phyloP scores from a whole-genome alignment of 345 rosid species.

The Psidium friedrichsthalianum region DNA sequence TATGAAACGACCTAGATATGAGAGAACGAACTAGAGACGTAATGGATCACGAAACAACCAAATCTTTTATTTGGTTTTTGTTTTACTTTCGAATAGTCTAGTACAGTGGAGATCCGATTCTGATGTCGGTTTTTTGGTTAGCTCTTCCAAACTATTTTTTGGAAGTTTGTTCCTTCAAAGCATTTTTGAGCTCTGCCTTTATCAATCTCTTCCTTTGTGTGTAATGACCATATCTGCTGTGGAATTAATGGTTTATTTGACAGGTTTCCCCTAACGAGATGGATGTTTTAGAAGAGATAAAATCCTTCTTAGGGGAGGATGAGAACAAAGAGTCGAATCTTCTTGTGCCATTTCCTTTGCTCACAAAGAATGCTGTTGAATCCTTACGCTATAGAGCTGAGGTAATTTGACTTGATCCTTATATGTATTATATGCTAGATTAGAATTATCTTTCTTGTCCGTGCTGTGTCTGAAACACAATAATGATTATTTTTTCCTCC shows the following conservation, averaged over 20 bases:
- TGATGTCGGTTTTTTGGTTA: not conserved
- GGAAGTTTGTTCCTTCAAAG: not conserved
- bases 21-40: not conserved
- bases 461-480: not conserved
- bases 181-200: not conserved
- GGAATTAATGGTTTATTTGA: not conserved
- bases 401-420: slow-evolving; percentile 22
- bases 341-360: slow-evolving; percentile 54
- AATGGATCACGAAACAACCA: not conserved
- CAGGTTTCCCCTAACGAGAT: slow-evolving; percentile 81
- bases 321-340: slow-evolving; percentile 30
- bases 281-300: slow-evolving; percentile 68
- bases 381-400: slow-evolving; percentile 85
- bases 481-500: not conserved
- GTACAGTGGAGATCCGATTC: not conserved
- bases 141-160: not conserved
- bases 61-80: not conserved
- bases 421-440: not conserved
- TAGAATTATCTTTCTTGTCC: not conserved
- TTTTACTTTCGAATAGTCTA: not conserved
- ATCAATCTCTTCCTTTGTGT: not conserved
- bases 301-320: slow-evolving; percentile 51
- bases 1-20: not conserved
- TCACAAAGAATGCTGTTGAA: slow-evolving; percentile 76
- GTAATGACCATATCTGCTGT: not conserved